Evolutionary conservation across 352 stramenopile genomes (phyloP).

Genomic region (Phytophthora tubulina): DNA sequence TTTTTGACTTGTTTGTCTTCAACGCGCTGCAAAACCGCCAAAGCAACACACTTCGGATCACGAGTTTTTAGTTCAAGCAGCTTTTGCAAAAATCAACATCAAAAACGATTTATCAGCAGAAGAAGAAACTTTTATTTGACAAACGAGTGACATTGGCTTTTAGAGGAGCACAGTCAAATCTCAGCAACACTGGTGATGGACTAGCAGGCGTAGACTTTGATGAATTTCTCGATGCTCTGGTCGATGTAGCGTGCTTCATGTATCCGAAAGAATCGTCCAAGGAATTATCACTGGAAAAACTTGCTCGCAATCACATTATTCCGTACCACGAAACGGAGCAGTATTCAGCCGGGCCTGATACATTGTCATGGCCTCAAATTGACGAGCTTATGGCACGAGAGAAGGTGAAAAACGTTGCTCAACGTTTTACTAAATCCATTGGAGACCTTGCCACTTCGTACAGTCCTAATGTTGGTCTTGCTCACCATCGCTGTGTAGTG

Average conservation of each 20-base stretch:
- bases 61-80: slow-evolving; percentile 77
- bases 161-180: slow-evolving; percentile 32
- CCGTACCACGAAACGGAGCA: slow-evolving; percentile 49
- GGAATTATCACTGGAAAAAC: slow-evolving; percentile 50
- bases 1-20: slow-evolving; percentile 76
- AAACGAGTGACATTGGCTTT: slow-evolving; percentile 42
- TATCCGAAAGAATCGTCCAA: slow-evolving; percentile 45
- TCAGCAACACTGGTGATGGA: slow-evolving; percentile 28
- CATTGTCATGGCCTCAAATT: slow-evolving; percentile 53
- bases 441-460: slow-evolving; percentile 58
- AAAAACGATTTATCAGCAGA: slow-evolving; percentile 28
- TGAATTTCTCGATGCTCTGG: slow-evolving; percentile 68
- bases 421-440: slow-evolving; percentile 56
- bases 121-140: slow-evolving; percentile 59
- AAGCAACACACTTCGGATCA: slow-evolving; percentile 53
- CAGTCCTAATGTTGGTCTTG: slow-evolving; percentile 49
- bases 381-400: slow-evolving; percentile 41
- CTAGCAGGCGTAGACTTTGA: slow-evolving; percentile 52
- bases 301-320: slow-evolving; percentile 50
- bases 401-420: slow-evolving; percentile 41
- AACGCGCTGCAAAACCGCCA: slow-evolving; percentile 65
- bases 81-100: slow-evolving; percentile 53
- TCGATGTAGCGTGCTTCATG: slow-evolving; percentile 58
- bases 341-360: slow-evolving; percentile 8
- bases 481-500: slow-evolving; percentile 42